phyloP scores from a whole-genome alignment of 2,329 filamentous ascomycete species.

The Neofusicoccum kwambonambiense region DNA sequence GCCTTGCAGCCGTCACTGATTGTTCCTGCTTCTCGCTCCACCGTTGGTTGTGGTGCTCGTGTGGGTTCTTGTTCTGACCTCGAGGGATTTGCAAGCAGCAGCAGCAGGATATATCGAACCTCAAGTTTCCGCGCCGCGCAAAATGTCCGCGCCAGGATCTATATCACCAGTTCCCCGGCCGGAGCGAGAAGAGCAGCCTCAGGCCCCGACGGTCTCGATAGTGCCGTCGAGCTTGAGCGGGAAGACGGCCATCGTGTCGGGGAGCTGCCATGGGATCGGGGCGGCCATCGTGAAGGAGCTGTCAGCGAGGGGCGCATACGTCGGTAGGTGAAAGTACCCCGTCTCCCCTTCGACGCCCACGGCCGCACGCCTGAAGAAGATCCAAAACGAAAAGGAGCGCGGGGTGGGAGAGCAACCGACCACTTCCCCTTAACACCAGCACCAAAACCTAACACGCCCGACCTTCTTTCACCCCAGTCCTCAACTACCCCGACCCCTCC shows the following conservation, averaged over 20 bases:
- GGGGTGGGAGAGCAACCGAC: no score
- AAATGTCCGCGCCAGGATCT: neutral
- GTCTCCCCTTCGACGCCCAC: no score
- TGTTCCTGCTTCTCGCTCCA: neutral
- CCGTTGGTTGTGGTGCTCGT: neutral
- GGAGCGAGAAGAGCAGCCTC: neutral
- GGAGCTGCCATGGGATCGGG: slow-evolving; percentile 45
- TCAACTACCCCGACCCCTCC: neutral
- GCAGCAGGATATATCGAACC: neutral
- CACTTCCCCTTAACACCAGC: no score
- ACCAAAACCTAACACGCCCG: no score
- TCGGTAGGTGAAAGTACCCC: neutral
- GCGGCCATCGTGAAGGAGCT: slow-evolving; percentile 42
- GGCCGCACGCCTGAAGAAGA: no score
- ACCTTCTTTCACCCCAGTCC: neutral
- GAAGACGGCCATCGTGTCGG: slow-evolving; percentile 43
- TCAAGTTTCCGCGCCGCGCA: neutral
- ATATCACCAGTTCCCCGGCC: neutral
- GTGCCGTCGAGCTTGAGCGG: slow-evolving; percentile 19
- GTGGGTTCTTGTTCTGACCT: neutral
- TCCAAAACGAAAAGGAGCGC: no score
- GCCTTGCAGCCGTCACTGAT: neutral
- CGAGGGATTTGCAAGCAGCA: neutral
- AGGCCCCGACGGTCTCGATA: neutral
- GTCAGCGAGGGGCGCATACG: slow-evolving; percentile 38